Base-by-base conservation (phyloP, 805 yeast species). In the Clavispora vitiphila region DNA sequence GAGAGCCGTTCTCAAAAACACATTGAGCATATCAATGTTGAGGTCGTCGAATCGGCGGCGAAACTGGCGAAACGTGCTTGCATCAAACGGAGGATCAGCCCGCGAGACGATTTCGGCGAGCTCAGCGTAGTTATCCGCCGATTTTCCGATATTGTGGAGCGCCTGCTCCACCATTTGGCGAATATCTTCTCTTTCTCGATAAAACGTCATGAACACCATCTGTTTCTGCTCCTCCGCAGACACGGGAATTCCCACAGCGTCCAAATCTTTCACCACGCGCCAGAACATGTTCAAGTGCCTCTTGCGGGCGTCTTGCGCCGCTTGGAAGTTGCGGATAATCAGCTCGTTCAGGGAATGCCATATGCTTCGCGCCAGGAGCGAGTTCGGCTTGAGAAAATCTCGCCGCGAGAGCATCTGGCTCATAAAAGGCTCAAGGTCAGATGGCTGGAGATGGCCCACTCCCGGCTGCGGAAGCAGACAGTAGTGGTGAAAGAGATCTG, bases 151-250 rank as follows among this genome's bases (percentile, higher is more conserved):
- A 7, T 27, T 29, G 16, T 19, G 42, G 43, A 16, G 34, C 16
- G 23, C 34, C 3, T 23, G 18, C 10, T 39, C 38, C 31, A 60
- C 43, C 12, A 44, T 46, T 1, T 47, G 37, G 7, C 54, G 16
- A 2, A 68, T 53, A 7, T 50, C 56, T 0, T 45, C 46, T 18
- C 55, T 43, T 39, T 69, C 74, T 19, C 51, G 55, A 50, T 54
- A 69, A 42, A 65, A 67, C 3, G 56, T 51, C 40, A 57, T 49
- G 39, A 54, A 60, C 6, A 67, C 36, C 41, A 67, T 40, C 30
- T 48, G 41, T 23, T 54, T 58, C 40, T 58, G 67, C 48, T 69
- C 72, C 18, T 40, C 42, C 3, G 51, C 39, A 1, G 67, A 56
- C 7, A 67, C 40, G 8, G 67, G 67, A 15, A 66, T 42, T 1